A percentile compares a stretch with the other conserved stretches of the same genome.
Conservation (phyloP, 2,329 filamentous ascomycete species). For the Pseudogymnoascus sp. region DNA sequence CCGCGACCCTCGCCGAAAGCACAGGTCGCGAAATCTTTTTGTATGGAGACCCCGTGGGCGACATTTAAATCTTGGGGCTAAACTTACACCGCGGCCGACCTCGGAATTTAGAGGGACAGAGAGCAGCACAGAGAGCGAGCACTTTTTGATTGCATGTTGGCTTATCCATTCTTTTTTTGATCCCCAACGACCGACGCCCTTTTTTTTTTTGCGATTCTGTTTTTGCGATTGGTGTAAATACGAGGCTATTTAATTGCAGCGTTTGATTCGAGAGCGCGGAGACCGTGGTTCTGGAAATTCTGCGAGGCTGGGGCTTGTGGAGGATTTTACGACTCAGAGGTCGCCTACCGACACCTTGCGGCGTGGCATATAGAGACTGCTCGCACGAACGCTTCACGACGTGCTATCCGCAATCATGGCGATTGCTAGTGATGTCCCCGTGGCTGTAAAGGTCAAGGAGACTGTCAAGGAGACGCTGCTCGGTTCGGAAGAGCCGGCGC, state of each 20-base stretch:
- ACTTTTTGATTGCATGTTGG: not conserved
- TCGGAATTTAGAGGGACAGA: not conserved
- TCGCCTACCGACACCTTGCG: not conserved
- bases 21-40: slow-evolving; percentile 5
- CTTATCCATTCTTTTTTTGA: not conserved
- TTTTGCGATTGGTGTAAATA: not conserved
- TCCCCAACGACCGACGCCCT: not conserved
- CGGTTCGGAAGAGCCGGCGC: slow-evolving; percentile 47
- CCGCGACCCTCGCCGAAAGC: not conserved
- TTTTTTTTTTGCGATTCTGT: not conserved
- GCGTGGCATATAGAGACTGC: not conserved
- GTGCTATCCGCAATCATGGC: slow-evolving; percentile 20
- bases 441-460: slow-evolving; percentile 34
- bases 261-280: not conserved
- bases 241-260: not conserved
- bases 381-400: not conserved
- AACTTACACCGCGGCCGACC: not conserved
- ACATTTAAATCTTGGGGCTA: not conserved
- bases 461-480: slow-evolving; percentile 73
- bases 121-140: not conserved
- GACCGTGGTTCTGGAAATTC: not conserved
- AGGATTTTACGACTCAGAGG: not conserved
- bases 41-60: not conserved
- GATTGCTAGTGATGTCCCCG: slow-evolving; percentile 14
- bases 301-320: not conserved